Evolutionary conservation across 306 rosid genomes (phyloP).

Genomic region (Datisca glomerata): DNA sequence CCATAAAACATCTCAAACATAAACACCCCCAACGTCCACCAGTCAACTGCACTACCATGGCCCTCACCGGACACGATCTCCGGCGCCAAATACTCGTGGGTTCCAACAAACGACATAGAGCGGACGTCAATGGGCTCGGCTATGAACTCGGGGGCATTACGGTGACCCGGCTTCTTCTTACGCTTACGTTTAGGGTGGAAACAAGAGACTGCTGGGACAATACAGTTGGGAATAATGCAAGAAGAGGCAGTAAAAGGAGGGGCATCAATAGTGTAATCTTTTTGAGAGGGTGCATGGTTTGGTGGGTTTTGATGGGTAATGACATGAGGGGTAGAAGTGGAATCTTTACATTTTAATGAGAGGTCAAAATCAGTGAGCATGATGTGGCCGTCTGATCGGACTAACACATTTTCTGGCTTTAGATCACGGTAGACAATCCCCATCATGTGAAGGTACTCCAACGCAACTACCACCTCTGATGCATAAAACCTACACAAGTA

Average conservation of each 20-base stretch:
- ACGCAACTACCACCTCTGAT: constrained; percentile 63
- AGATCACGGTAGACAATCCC: constrained; percentile 85
- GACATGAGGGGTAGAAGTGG: constrained; percentile 40
- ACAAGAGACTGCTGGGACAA: constrained; percentile 51
- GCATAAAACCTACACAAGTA: constrained; percentile 51
- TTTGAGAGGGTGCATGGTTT: constrained; percentile 9
- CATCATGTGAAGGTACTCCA: constrained; percentile 90
- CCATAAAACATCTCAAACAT: constrained; percentile 54
- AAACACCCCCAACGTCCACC: constrained; percentile 70
- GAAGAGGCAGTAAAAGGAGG: constrained; percentile 41
- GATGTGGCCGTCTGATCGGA: constrained; percentile 72
- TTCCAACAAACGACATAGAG: constrained; percentile 70
- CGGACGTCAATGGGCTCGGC: constrained; percentile 56
- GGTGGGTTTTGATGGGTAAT: constrained; percentile 24
- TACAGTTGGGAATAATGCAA: constrained; percentile 58
- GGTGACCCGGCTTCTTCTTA: constrained; percentile 19
- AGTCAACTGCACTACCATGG: constrained; percentile 71
- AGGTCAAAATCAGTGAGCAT: constrained; percentile 75
- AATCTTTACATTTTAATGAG: constrained; percentile 34
- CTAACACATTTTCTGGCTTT: constrained; percentile 70
- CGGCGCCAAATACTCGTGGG: constrained; percentile 58
- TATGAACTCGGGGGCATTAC: constrained; percentile 30
- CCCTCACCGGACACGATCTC: constrained; percentile 66
- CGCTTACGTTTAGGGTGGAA: constrained; percentile 39
- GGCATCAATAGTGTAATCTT: constrained; percentile 14